Percentiles rank a stretch among this genome's conserved stretches.
Evolutionary conservation across 768 basidiomycete genomes (phyloP).

Genomic region (Gymnopilus dilepis): DNA sequence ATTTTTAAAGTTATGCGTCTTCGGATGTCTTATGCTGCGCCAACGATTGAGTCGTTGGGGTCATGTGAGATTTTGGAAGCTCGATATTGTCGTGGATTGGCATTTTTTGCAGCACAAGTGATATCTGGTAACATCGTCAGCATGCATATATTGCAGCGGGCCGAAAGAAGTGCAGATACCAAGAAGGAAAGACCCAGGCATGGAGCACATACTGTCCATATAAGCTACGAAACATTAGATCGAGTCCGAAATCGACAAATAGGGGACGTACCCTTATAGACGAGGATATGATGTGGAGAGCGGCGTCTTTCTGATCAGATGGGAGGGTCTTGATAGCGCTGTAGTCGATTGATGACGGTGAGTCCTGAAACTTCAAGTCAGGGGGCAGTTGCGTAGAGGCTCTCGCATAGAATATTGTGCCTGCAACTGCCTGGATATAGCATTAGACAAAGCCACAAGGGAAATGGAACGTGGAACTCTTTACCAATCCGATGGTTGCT

Average conservation of each 20-base stretch:
- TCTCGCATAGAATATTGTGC: constrained; percentile 70
- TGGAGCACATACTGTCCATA: constrained; percentile 78
- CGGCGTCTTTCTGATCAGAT: constrained; percentile 45
- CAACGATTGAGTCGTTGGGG: constrained; percentile 26
- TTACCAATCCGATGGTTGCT: constrained; percentile 79
- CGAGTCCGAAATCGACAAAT: constrained; percentile 7
- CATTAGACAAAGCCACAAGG: constrained; percentile 21
- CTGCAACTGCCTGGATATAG: constrained; percentile 67
- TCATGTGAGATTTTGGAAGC: constrained; percentile 18
- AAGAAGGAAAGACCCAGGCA: constrained; percentile 68
- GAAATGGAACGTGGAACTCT: constrained; percentile 28
- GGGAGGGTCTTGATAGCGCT: constrained; percentile 54
- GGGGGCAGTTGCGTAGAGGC: constrained; percentile 54
- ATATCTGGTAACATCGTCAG: constrained; percentile 37
- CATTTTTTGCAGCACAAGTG: constrained; percentile 44
- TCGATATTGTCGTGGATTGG: constrained; percentile 34
- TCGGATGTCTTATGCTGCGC: constrained; percentile 25
- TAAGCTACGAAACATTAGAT: constrained; percentile 45
- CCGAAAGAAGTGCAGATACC: constrained; percentile 39
- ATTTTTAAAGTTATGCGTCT: constrained; percentile 20
- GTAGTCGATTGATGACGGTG: constrained; percentile 59
- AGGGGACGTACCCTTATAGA: constrained; percentile 61
- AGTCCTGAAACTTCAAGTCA: constrained; percentile 44
- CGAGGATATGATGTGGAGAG: constrained; percentile 58
- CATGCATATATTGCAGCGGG: constrained; percentile 15